A percentile compares a stretch with the other conserved stretches of the same genome.
phyloP scores from a whole-genome alignment of 192 early-diverging fungal species.

The Tieghemiomyces parasiticus region DNA sequence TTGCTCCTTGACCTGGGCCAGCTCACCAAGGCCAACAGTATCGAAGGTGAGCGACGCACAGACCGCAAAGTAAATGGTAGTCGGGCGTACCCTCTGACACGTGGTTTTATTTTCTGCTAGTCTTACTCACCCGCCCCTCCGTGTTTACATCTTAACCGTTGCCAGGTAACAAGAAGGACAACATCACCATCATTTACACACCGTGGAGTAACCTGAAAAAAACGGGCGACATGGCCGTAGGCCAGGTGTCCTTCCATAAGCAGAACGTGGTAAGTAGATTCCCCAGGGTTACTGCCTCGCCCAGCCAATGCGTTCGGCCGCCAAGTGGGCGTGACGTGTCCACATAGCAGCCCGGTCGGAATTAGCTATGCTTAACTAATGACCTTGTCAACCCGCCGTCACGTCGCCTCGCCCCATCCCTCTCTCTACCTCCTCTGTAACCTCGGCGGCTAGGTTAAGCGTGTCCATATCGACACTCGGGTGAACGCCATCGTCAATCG shows the following conservation, averaged over 20 bases:
- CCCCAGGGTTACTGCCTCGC: too few relatives aligned
- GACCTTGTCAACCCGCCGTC: too few relatives aligned
- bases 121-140: not conserved
- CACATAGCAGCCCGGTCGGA: not conserved
- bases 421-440: too few relatives aligned
- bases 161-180: slow-evolving; percentile 79
- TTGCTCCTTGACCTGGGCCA: slow-evolving; percentile 81
- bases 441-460: slow-evolving; percentile 70
- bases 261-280: slow-evolving; percentile 27
- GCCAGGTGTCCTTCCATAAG: slow-evolving; percentile 89
- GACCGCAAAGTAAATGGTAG: too few relatives aligned
- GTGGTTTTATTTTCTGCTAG: too few relatives aligned
- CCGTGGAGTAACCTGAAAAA: slow-evolving; percentile 84
- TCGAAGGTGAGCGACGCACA: too few relatives aligned
- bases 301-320: too few relatives aligned
- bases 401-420: too few relatives aligned
- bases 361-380: too few relatives aligned
- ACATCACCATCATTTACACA: slow-evolving; percentile 87
- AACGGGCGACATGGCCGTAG: slow-evolving; percentile 85
- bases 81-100: not conserved
- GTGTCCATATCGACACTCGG: slow-evolving; percentile 56
- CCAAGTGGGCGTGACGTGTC: not conserved
- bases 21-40: slow-evolving; percentile 93
- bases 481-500: slow-evolving; percentile 80
- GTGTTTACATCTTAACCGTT: not conserved